These are phyloP conservation scores for Globisporangium nunn DNA, from an alignment of 352 stramenopile genomes.

Conservation along the genomic window DNA sequence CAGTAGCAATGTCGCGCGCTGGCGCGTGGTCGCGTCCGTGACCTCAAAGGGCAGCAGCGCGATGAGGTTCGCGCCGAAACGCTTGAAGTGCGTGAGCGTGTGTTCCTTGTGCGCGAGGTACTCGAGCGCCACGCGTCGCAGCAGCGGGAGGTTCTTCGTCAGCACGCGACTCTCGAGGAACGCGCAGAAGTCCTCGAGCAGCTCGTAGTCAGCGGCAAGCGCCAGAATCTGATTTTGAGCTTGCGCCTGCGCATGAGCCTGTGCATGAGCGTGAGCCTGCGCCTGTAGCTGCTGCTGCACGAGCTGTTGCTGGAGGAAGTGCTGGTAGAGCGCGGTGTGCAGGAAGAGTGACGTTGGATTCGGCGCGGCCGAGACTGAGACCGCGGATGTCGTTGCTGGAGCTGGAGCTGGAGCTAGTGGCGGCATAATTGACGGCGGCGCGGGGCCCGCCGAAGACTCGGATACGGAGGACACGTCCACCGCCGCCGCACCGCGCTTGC, in stretches of 20 bases:
- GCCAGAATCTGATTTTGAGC: neutral
- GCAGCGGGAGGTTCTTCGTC: slow-evolving; percentile 34
- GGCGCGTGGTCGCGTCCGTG: slow-evolving; percentile 2
- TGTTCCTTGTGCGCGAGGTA: slow-evolving; percentile 43
- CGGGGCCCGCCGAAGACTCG: no score
- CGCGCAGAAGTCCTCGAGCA: slow-evolving; percentile 44
- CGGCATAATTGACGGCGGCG: no score
- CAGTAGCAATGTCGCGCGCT: slow-evolving; percentile 20
- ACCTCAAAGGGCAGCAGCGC: slow-evolving; percentile 29
- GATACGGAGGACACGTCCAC: no score
- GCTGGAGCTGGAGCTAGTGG: no score
- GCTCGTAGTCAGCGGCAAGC: slow-evolving; percentile 15
- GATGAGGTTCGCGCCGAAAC: slow-evolving; percentile 26
- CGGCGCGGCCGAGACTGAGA: no score
- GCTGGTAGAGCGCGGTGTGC: no score
- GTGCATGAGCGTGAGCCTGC: neutral
- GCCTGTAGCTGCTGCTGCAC: no score
- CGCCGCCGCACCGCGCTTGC: no score
- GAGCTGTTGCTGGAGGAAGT: no score
- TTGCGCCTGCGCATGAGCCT: neutral
- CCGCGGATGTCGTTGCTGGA: no score
- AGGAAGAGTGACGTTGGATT: no score
- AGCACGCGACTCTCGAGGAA: slow-evolving; percentile 46
- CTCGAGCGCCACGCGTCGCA: slow-evolving; percentile 50
- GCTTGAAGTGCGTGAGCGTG: slow-evolving; percentile 32